Evolutionary conservation across 164 flowering plant genomes (phyloP).

Genomic region (Akebia trifoliata): DNA sequence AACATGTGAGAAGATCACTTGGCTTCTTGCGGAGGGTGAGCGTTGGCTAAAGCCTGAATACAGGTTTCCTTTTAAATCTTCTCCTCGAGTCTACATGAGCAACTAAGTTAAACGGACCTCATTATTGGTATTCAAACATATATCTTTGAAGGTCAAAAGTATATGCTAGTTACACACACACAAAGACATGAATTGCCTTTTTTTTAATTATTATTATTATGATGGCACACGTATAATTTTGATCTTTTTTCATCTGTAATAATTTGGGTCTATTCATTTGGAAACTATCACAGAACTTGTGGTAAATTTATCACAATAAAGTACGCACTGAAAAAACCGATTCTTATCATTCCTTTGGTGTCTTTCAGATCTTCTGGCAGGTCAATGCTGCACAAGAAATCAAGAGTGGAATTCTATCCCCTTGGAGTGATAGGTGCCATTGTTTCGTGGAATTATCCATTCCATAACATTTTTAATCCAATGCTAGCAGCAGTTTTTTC

Average conservation of each 20-base stretch:
- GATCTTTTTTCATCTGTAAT: no score
- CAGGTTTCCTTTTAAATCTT: slow-evolving; percentile 39
- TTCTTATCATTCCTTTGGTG: slow-evolving; percentile 2
- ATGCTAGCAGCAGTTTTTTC: slow-evolving; percentile 97
- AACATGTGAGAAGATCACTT: slow-evolving; percentile 94
- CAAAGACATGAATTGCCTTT: no score
- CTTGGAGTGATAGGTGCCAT: slow-evolving; percentile 97
- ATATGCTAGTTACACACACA: no score
- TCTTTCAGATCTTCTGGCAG: slow-evolving; percentile 75
- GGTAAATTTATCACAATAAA: no score
- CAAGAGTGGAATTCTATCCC: slow-evolving; percentile 91
- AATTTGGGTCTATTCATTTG: neutral
- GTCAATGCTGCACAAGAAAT: slow-evolving; percentile 85
- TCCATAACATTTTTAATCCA: slow-evolving; percentile 91
- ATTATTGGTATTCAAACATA: neutral
- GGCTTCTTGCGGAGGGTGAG: slow-evolving; percentile 98
- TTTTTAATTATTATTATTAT: no score
- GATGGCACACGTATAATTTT: no score
- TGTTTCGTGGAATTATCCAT: slow-evolving; percentile 98
- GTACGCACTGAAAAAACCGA: neutral
- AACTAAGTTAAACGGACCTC: no score
- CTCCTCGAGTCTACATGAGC: neutral
- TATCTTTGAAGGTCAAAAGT: no score
- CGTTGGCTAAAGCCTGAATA: slow-evolving; percentile 93
- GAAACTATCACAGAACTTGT: neutral